Percentiles rank a stretch among this genome's conserved stretches.
Evolutionary conservation across 2,329 filamentous ascomycete genomes (phyloP).

Genomic region (Fusarium succisae): DNA sequence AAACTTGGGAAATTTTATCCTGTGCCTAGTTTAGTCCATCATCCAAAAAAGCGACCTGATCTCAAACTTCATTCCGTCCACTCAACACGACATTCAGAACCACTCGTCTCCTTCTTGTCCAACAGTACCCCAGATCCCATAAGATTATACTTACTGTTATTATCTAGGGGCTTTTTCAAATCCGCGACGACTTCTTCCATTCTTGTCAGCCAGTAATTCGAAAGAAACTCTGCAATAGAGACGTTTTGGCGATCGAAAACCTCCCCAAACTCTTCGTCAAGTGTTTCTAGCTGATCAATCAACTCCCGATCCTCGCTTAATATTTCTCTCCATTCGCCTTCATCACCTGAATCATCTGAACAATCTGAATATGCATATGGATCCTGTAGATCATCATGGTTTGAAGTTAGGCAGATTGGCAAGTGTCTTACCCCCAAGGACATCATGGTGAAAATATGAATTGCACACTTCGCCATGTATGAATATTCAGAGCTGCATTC

Average conservation of each 20-base stretch:
- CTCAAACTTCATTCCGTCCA: accelerated
- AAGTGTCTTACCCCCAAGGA: neutral
- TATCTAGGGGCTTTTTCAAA: too few relatives aligned
- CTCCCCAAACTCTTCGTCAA: neutral
- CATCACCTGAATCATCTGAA: too few relatives aligned
- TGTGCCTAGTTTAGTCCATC: accelerated
- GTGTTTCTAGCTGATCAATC: neutral
- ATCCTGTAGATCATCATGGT: too few relatives aligned
- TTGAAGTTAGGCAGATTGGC: neutral
- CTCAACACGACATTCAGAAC: accelerated
- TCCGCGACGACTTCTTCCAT: neutral
- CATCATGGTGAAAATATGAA: neutral
- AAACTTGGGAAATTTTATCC: accelerated
- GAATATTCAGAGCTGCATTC: accelerated
- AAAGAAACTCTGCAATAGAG: neutral
- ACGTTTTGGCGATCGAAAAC: accelerated
- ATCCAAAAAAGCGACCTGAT: accelerated
- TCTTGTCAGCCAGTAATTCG: neutral
- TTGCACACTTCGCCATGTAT: neutral
- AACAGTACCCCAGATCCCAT: too few relatives aligned
- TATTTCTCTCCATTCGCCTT: neutral
- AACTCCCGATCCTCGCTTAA: neutral
- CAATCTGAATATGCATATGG: too few relatives aligned
- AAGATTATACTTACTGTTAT: too few relatives aligned
- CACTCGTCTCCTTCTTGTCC: too few relatives aligned